Evolutionary conservation across 768 basidiomycete genomes (phyloP).

Genomic region (Crucibulum laeve): DNA sequence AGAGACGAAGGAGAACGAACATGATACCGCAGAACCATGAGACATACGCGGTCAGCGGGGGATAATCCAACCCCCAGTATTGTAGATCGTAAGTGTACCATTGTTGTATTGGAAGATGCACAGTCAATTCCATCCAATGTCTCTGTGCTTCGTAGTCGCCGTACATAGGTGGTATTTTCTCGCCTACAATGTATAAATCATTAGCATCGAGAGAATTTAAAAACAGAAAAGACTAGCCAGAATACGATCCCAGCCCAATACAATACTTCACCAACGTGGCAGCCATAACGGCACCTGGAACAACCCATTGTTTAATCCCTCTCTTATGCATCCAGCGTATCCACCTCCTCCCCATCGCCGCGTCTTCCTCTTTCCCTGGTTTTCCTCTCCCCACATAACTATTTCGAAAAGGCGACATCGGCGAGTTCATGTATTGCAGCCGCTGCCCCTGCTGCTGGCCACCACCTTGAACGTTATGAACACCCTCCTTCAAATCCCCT

Average conservation of each 20-base stretch:
- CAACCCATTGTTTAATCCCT: constrained; percentile 53
- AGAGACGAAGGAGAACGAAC: constrained; percentile 36
- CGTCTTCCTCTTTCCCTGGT: constrained; percentile 14
- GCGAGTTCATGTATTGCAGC: neutral
- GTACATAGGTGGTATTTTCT: constrained; percentile 73
- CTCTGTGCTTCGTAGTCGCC: constrained; percentile 94
- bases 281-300: constrained; percentile 50
- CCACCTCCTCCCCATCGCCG: constrained; percentile 50
- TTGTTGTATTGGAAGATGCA: constrained; percentile 64
- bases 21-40: constrained; percentile 79
- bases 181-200: constrained; percentile 37
- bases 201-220: neutral
- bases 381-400: neutral
- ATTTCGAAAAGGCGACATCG: neutral
- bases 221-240: constrained; percentile 72
- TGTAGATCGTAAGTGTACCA: constrained; percentile 90
- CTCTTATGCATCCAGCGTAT: constrained; percentile 78
- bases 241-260: constrained; percentile 76
- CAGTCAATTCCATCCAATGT: constrained; percentile 92
- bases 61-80: constrained; percentile 97
- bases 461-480: too few relatives aligned
- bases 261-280: constrained; percentile 61
- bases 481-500: too few relatives aligned
- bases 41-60: constrained; percentile 86
- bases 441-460: too few relatives aligned